phyloP scores from a whole-genome alignment of 106 monocot species.

The Dendrobium huoshanense region DNA sequence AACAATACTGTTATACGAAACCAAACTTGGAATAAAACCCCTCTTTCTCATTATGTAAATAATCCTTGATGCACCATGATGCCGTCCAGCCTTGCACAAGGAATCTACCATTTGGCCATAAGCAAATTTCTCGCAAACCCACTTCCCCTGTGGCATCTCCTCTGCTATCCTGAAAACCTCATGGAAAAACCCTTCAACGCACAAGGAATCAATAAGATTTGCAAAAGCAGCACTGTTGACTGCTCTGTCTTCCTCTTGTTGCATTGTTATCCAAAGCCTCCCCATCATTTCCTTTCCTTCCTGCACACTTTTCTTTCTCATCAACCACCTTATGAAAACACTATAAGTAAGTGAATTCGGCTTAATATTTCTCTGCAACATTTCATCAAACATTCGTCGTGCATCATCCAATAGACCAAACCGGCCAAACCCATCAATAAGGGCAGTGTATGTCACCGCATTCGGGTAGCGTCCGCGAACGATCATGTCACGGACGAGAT shows the following conservation, averaged over 20 bases:
- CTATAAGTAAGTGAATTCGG: conserved; percentile 79
- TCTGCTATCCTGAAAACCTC: conserved; percentile 81
- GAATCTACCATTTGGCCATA: conserved; percentile 92
- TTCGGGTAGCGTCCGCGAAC: conserved; percentile 31
- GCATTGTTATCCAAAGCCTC: conserved; percentile 51
- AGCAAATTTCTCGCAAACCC: conserved; percentile 48
- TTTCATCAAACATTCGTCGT: conserved; percentile 63
- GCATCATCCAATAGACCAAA: conserved; percentile 34
- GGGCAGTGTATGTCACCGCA: conserved; percentile 48
- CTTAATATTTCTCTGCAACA: conserved; percentile 23
- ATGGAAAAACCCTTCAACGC: conserved; percentile 60
- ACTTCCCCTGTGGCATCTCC: conserved; percentile 63
- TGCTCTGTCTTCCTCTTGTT: conserved; percentile 13
- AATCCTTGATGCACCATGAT: conserved; percentile 76
- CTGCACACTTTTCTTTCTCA: conserved; percentile 35
- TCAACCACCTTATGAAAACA: conserved; percentile 45
- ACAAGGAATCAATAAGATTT: conserved; percentile 63
- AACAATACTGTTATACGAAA: conserved; percentile 82
- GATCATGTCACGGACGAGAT: conserved; percentile 37
- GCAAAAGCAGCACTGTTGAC: conserved; percentile 65
- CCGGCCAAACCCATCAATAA: conserved; percentile 54
- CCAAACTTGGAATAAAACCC: conserved; percentile 61
- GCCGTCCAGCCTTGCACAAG: conserved; percentile 46
- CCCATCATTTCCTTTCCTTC: conserved; percentile 40
- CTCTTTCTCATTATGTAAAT: conserved; percentile 81